Conservation (phyloP, 371 early-diverging fungal genomes). For the Rhizopus delemar region DNA sequence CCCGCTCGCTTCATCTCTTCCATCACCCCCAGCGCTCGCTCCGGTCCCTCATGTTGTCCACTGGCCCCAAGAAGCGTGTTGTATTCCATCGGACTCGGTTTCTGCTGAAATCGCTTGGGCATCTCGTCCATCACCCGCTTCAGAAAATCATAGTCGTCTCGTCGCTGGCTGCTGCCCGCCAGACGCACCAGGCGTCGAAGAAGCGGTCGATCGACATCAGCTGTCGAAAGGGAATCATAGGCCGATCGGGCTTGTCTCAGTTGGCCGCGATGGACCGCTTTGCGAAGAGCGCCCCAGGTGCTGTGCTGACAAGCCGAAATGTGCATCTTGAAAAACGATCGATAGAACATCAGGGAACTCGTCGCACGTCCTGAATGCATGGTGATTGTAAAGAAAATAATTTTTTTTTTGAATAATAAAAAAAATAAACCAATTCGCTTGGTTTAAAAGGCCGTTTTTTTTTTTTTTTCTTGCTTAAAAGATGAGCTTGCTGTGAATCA, state of each 20-base stretch:
- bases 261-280: conserved; percentile 15
- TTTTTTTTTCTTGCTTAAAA: too few species aligned
- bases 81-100: conserved; percentile 38
- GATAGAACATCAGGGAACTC: background rate
- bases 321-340: background rate
- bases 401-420: too few species aligned
- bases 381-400: too few species aligned
- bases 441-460: too few species aligned
- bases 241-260: conserved; percentile 5
- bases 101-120: conserved; percentile 17
- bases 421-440: too few species aligned
- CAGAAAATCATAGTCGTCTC: conserved; percentile 31
- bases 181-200: conserved; percentile 25
- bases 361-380: too few species aligned
- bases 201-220: conserved; percentile 18
- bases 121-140: conserved; percentile 27
- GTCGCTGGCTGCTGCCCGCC: conserved; percentile 22
- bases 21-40: conserved; percentile 26
- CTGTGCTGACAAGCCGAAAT: background rate
- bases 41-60: conserved; percentile 33
- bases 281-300: background rate
- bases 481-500: too few species aligned
- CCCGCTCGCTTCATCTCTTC: conserved; percentile 34
- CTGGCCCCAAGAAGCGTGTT: conserved; percentile 42
- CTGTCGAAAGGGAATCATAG: conserved; percentile 5